Evolutionary conservation across 2,329 filamentous ascomycete genomes (phyloP), one percentile per base, ranked within the genome.

Genomic region (Aureobasidium sp.): DNA sequence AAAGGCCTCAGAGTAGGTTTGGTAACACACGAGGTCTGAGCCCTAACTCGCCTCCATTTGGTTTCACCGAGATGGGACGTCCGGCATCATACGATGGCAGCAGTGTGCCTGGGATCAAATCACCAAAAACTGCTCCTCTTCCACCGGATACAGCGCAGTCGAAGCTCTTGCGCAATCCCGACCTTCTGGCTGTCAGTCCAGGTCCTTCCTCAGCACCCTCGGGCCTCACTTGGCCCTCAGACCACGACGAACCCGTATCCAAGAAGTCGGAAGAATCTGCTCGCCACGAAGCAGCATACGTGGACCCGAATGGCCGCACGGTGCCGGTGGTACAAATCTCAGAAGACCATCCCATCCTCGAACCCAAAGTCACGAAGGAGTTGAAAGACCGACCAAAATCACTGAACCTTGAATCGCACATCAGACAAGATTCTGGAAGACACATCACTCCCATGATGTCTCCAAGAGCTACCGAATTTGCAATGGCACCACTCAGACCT

Each of bases 121-220:
- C 53, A 15, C 84, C 84, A 4, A 75, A 82, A 59, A 86, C 84
- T 1, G 85, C 84, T 3, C 80, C 84, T 35, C 69, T 87, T 4
- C 81, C 83, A 0, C 74, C 77, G 11, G 47, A 62, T 23, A 60
- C 49, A 19, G 57, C 46, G 11, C 42, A 57, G 13, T 51, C 51
- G 17, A 57, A 57, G 6, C 31, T 50, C 23, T 11, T 53, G 37
- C 31, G 21, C n/a, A 45, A 31, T 31, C 37, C 37, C 3, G 63
- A 71, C 42, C 68, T 69, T 31, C 63, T 70, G 5, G 65, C 65
- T 10, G 63, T 74, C n/a, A 71, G 69, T 35, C 81, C 84, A 0
- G 85, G 85, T 0, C 85, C 86, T 11, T 86, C 84, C 0, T 88
- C 85, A 1, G 85, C 86, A 2, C 86, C 86, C 0, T 83, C 84